These are phyloP conservation scores for Globisporangium megalacanthum DNA, from an alignment of 352 stramenopile species.

Conservation along the genomic window DNA sequence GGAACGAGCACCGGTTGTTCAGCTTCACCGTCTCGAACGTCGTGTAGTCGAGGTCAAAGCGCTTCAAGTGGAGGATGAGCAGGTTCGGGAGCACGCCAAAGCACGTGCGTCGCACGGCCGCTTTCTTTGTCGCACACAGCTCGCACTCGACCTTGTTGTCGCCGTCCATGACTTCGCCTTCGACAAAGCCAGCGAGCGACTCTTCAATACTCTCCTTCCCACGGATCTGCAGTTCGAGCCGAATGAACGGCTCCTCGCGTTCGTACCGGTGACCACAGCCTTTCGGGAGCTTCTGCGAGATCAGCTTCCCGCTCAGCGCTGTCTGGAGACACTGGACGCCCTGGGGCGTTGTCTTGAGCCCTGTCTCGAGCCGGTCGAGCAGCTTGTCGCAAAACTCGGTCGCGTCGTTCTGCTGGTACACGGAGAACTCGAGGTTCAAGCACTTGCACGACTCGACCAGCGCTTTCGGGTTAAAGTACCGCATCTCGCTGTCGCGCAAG, in stretches of 20 bases:
- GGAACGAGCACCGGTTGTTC: constrained; percentile 97
- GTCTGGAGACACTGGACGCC: constrained; percentile 72
- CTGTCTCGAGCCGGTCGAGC: constrained; percentile 96
- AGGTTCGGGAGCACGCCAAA: constrained; percentile 95
- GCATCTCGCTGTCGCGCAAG: constrained; percentile 78
- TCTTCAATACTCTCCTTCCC: constrained; percentile 98
- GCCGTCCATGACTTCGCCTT: constrained; percentile 99
- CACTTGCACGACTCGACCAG: constrained; percentile 90
- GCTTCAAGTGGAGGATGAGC: constrained; percentile 98
- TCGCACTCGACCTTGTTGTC: constrained; percentile 99
- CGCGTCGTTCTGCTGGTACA: constrained; percentile 99
- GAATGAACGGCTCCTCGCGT: constrained; percentile 96
- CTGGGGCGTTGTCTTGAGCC: constrained; percentile 89
- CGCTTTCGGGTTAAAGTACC: constrained; percentile 80
- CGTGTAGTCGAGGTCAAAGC: constrained; percentile 99
- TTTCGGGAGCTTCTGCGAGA: constrained; percentile 88
- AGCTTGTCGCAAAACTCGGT: constrained; percentile 99
- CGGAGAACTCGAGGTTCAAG: constrained; percentile 88
- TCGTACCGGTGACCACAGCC: constrained; percentile 92
- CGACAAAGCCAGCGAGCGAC: constrained; percentile 94
- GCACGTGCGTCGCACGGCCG: constrained; percentile 93
- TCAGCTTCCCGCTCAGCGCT: constrained; percentile 74
- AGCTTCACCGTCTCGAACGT: constrained; percentile 99
- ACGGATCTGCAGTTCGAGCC: constrained; percentile 96
- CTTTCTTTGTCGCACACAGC: constrained; percentile 96